Conservation (phyloP, 179 eudicot species). For the Beta lomatogona region DNA sequence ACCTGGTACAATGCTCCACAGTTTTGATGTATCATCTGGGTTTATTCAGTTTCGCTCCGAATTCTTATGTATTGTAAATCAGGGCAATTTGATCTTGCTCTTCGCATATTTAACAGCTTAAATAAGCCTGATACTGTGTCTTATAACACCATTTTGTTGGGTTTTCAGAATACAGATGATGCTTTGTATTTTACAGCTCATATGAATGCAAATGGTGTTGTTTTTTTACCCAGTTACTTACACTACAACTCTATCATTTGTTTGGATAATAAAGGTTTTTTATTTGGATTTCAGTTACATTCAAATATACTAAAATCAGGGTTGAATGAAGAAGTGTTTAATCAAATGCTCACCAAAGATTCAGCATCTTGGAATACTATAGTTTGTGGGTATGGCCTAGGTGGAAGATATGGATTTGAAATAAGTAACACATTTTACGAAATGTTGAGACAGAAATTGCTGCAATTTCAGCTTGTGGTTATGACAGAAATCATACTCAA, state of each 20-base stretch:
- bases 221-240: conserved; percentile 73
- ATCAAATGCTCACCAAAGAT: conserved; percentile 69
- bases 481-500: too few species aligned
- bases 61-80: conserved; percentile 76
- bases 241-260: conserved; percentile 59
- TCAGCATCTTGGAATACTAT: conserved; percentile 90
- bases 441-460: conserved; percentile 62
- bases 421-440: conserved; percentile 54
- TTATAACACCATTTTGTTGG: conserved; percentile 73
- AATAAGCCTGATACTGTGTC: conserved; percentile 68
- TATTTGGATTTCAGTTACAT: conserved; percentile 71
- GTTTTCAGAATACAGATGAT: conserved; percentile 51
- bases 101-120: conserved; percentile 47
- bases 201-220: conserved; percentile 61
- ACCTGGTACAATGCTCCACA: conserved; percentile 61
- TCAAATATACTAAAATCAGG: conserved; percentile 54
- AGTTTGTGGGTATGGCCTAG: conserved; percentile 76
- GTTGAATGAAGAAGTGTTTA: conserved; percentile 56
- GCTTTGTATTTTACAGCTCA: conserved; percentile 58
- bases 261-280: conserved; percentile 54
- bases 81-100: conserved; percentile 43
- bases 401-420: conserved; percentile 58
- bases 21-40: conserved; percentile 65
- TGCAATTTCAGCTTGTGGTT: conserved; percentile 73
- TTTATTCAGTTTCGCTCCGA: conserved; percentile 49